Base-by-base conservation (phyloP, 352 stramenopile species). In the Pelagophyceae sp. region DNA sequence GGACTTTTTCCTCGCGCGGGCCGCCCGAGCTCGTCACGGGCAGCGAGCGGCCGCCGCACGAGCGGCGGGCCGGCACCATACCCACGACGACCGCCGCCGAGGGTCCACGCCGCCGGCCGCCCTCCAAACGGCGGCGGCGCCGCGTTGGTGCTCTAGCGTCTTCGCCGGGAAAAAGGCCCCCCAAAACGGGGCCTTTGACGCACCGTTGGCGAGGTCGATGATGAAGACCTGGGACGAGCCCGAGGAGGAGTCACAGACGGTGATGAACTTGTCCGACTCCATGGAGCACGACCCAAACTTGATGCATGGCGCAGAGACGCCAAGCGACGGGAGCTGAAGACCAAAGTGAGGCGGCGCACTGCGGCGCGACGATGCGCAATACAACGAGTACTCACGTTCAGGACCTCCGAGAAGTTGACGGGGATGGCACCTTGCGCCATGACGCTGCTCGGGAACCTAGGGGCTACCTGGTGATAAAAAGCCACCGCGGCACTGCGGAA, bases 221-320 rank as follows among this genome's bases (percentile, higher is more conserved):
- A 96, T 96, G 77, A 95, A 91, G 29, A 97, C 90, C 78, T 92
- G 93, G 33, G 88, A 87, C 72, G 90, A 86, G 38, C 89, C 89
- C 80, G 92, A 92, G 75, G 92, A 86, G 85, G 92, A 89, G 80
- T 96, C 91, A 79, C 91, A 97, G 50, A 96, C 91, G 80, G 88
- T 94, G 70, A 97, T 90, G 81, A 95, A 96, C 85, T 97, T 97
- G 84, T 98, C 96, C 79, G 92, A 98, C 86, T 98, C 94, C 92
- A 99, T 98, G 29, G 95, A 94, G 79, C 67, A 74, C 17, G 67
- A 74, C 67, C 67, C 67, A 37, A 74, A 74, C 29, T 74, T 74
- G 33, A 74, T 74, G 35, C 17, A 32, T 31, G 3, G 3, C 67
- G 67, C 33, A 11, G 35, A 58, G 23, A 74, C 37, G 67, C 67